Base-by-base conservation (phyloP, 495 filamentous ascomycete species). In the Lophium mytilinum region DNA sequence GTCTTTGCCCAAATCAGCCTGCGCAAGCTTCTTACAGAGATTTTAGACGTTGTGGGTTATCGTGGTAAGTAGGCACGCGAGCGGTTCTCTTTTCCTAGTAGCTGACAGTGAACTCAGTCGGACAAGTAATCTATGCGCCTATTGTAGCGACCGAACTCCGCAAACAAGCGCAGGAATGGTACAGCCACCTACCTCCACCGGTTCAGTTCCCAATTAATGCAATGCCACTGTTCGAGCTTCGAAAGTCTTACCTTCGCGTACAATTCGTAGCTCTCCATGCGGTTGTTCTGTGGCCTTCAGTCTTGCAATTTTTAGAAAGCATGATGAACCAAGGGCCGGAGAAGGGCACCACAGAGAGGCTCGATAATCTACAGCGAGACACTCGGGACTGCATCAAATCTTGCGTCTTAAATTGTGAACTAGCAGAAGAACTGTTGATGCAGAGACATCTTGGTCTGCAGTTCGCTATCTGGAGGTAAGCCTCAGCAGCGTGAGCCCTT, bases 391-490 rank as follows among this genome's bases (percentile, higher is more conserved):
- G 60, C 35, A 53, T 63, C 37, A 14, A 49, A 18, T 40, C 42
- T 12, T 58, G 55, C 33, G 57, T 58, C 19, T 19, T 58, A 8
- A 50, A 50, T 15, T 42, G 57, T n/a, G 48, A 50, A 9, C 36
- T 55, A 1, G 60, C 51, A n/a, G 60, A 63, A 37, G 60, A 63
- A 55, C 55, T 58, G 12, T 48, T 63, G 10, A 63, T 63, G 55
- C 48, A 52, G 1, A 14, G 60, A 7, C 57, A 63, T 43, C 50
- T 63, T 42, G 60, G 60, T 15, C 55, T 53, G 1, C 59, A 62
- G 17, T 52, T 62, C 36, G 41, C 48, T 34, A 33, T 62, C 2
- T 62, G 35, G 30, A 54, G 50, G 59, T 62, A 42, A 48, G 59
- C 57, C 37, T 52, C n/a, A 9, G 2, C 53, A n/a, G 9, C 33